phyloP scores from a whole-genome alignment of 441 rosid species.

The Macaranga tanarius region DNA sequence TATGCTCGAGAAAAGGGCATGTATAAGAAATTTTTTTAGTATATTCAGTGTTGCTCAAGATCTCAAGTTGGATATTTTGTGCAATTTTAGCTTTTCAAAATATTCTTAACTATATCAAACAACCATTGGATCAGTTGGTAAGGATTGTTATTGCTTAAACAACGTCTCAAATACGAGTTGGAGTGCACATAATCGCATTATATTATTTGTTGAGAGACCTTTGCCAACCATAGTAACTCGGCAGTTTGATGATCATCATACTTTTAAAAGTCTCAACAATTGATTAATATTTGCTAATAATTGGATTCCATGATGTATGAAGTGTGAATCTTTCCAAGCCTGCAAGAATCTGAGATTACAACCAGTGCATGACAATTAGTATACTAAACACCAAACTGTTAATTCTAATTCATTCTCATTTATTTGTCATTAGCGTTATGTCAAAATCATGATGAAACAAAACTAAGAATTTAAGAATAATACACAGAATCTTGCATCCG shows the following conservation, averaged over 20 bases:
- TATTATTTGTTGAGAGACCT: too few relatives aligned
- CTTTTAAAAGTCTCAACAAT: too few relatives aligned
- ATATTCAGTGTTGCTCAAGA: background rate
- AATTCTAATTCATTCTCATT: background rate
- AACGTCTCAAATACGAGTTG: too few relatives aligned
- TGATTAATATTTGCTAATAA: too few relatives aligned
- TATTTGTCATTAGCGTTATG: background rate
- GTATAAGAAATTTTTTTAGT: background rate
- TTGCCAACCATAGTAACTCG: too few relatives aligned
- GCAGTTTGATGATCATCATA: too few relatives aligned
- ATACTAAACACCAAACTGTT: background rate
- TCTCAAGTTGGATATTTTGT: background rate
- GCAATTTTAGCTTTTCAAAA: background rate
- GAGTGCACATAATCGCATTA: too few relatives aligned
- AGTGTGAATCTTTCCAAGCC: background rate
- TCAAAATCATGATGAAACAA: constrained; percentile 12
- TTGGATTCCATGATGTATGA: background rate
- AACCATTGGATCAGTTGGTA: too few relatives aligned
- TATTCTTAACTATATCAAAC: too few relatives aligned
- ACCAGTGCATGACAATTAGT: background rate
- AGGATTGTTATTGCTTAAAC: too few relatives aligned
- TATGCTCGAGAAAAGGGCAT: background rate
- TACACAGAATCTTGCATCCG: background rate
- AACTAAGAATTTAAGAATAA: too few relatives aligned
- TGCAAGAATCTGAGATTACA: background rate